Conservation (phyloP, 495 filamentous ascomycete species). For the Hypomontagnella monticulosa region DNA sequence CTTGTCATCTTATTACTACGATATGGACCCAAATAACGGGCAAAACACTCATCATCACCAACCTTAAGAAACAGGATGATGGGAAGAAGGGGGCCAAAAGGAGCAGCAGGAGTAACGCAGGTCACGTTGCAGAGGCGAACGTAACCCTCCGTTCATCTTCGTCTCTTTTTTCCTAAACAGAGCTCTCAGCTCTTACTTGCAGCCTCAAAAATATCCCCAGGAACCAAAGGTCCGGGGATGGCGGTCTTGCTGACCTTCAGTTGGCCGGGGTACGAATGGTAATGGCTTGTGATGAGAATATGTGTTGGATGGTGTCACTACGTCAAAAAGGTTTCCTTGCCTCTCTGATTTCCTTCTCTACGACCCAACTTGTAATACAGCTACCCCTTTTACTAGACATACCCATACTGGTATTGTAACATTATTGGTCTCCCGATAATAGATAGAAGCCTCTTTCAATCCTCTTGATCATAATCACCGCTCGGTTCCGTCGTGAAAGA, state of each 20-base stretch:
- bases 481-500: too few species aligned
- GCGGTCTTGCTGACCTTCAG: neutral
- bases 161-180: neutral
- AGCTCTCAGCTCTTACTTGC: constrained; percentile 1
- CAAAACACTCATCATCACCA: constrained; percentile 25
- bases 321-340: constrained; percentile 1
- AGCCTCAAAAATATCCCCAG: neutral
- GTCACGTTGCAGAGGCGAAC: constrained; percentile 2
- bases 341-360: neutral
- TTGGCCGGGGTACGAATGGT: constrained; percentile 27
- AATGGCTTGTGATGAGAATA: constrained; percentile 17
- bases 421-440: neutral
- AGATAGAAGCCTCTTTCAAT: neutral
- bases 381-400: constrained; percentile 5
- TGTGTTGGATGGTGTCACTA: constrained; percentile 10
- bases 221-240: neutral
- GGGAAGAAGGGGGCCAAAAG: constrained; percentile 3
- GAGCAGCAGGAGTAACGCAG: neutral
- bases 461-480: too few species aligned
- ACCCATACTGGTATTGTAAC: constrained; percentile 6
- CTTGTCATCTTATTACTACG: constrained; percentile 42
- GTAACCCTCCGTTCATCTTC: neutral
- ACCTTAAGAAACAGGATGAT: constrained; percentile 4
- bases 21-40: constrained; percentile 35
- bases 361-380: constrained; percentile 7